phyloP scores from a whole-genome alignment of 331 rosid species.

The Phaseolus coccineus region DNA sequence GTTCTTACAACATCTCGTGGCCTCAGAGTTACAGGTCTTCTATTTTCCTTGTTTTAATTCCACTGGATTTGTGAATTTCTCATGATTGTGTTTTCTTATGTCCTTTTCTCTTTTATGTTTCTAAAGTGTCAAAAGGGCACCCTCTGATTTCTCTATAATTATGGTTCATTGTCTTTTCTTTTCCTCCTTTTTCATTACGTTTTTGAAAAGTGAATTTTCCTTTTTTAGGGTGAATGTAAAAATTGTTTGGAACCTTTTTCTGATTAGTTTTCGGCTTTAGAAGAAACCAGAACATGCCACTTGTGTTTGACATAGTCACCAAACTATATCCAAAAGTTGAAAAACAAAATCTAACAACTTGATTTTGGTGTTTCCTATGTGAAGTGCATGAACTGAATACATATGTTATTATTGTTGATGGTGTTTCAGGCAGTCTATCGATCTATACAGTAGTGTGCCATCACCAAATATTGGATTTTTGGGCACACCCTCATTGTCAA shows the following conservation, averaged over 20 bases:
- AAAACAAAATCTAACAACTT: neutral
- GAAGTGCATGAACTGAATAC: constrained; percentile 35
- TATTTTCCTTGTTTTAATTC: constrained; percentile 29
- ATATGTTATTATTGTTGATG: constrained; percentile 33
- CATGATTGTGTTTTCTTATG: neutral
- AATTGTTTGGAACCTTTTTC: neutral
- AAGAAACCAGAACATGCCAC: constrained; percentile 8
- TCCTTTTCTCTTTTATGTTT: neutral
- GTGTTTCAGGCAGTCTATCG: constrained; percentile 92
- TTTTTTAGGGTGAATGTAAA: constrained; percentile 21
- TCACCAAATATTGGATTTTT: constrained; percentile 92
- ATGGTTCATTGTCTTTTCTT: constrained; percentile 18
- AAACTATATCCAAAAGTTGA: constrained; percentile 5
- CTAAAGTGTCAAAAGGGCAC: constrained; percentile 25
- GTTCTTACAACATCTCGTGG: constrained; percentile 83
- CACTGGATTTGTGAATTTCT: constrained; percentile 25
- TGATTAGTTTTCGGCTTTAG: constrained; percentile 14
- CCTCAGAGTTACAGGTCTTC: constrained; percentile 97
- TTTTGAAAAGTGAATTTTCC: constrained; percentile 37
- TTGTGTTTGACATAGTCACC: neutral
- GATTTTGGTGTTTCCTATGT: neutral
- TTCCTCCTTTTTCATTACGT: neutral
- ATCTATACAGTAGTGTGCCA: constrained; percentile 88
- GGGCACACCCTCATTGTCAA: constrained; percentile 81
- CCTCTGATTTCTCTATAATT: neutral